These are phyloP conservation scores for Vitis hybrid DNA, from an alignment of 177 flowering plant species.

Conservation along the genomic window DNA sequence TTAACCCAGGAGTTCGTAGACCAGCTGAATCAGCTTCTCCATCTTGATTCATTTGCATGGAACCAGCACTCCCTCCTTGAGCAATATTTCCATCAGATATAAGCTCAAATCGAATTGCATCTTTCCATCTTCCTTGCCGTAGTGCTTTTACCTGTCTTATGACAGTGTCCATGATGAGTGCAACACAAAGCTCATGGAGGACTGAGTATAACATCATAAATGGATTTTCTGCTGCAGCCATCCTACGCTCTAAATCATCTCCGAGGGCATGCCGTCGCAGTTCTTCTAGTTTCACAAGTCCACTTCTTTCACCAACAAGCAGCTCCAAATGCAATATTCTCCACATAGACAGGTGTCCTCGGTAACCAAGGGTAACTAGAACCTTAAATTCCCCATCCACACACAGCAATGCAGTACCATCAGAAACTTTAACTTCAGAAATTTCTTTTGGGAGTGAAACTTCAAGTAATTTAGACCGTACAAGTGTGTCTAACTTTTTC, in stretches of 20 bases:
- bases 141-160: conserved; percentile 84
- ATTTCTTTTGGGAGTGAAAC: conserved; percentile 75
- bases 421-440: conserved; percentile 73
- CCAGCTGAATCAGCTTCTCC: conserved; percentile 79
- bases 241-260: conserved; percentile 95
- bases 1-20: conserved; percentile 82
- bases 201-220: conserved; percentile 74
- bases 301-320: conserved; percentile 91
- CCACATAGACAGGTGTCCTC: conserved; percentile 93
- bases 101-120: conserved; percentile 92
- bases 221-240: conserved; percentile 90
- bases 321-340: conserved; percentile 91
- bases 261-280: conserved; percentile 75
- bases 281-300: conserved; percentile 80
- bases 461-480: conserved; percentile 86
- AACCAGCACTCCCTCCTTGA: conserved; percentile 52
- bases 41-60: conserved; percentile 61
- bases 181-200: conserved; percentile 92
- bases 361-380: conserved; percentile 89
- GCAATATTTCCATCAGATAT: conserved; percentile 63
- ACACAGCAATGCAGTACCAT: conserved; percentile 73
- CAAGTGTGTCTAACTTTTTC: conserved; percentile 74
- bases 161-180: conserved; percentile 92
- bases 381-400: conserved; percentile 95
- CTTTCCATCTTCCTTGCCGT: conserved; percentile 92